A percentile compares a stretch with the other conserved stretches of the same genome.
Evolutionary conservation across 78 protist genomes (phyloP).

Genomic region (Ministeria vibrans): DNA sequence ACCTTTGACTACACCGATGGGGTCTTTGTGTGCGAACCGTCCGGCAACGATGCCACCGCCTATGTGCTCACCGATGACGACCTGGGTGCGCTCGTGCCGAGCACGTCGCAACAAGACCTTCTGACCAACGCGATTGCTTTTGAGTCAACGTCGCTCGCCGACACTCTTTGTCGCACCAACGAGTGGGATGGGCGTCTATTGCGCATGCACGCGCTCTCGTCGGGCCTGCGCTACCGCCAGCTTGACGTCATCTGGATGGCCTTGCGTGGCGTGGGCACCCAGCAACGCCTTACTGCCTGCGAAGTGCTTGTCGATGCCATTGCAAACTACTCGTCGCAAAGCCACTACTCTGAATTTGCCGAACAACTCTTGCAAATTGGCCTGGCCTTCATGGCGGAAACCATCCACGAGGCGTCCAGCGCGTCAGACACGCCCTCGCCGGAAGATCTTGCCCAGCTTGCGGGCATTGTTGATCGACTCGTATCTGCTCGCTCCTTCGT

Average conservation of each 20-base stretch:
- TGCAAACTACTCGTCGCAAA: slow-evolving; percentile 29
- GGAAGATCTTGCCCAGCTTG: too few species aligned
- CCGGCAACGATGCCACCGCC: too few species aligned
- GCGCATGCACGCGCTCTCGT: slow-evolving; percentile 44
- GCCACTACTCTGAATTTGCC: slow-evolving; percentile 39
- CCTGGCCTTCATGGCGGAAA: slow-evolving; percentile 39
- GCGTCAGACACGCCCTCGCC: too few species aligned
- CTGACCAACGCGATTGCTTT: slow-evolving; percentile 35
- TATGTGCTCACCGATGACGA: too few species aligned
- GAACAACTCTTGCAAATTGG: slow-evolving; percentile 37
- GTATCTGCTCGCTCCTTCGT: too few species aligned
- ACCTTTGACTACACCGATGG: too few species aligned
- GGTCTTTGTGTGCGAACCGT: too few species aligned
- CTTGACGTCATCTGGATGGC: slow-evolving; percentile 30
- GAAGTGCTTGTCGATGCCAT: slow-evolving; percentile 25
- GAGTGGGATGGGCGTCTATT: slow-evolving; percentile 46
- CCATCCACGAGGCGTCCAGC: too few species aligned
- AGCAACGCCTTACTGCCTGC: slow-evolving; percentile 37
- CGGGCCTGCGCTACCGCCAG: slow-evolving; percentile 47
- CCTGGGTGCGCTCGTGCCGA: neutral
- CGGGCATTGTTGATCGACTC: too few species aligned
- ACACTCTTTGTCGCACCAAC: slow-evolving; percentile 37
- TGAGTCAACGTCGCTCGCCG: slow-evolving; percentile 41
- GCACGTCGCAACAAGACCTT: slow-evolving; percentile 32
- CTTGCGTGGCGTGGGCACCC: slow-evolving; percentile 24